Base-by-base conservation (phyloP, 306 rosid species). In the Dryas drummondii region DNA sequence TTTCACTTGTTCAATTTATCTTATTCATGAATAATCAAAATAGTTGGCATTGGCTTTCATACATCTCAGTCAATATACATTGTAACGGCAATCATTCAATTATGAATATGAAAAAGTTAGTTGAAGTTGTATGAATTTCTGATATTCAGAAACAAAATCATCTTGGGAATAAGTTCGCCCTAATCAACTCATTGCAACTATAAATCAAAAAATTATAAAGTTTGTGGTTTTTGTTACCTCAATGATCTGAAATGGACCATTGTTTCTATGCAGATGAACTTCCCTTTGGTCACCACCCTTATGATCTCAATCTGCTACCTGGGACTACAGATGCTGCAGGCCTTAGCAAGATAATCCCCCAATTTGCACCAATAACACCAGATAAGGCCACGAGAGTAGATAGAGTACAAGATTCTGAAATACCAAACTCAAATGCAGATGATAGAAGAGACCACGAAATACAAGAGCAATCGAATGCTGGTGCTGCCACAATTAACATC, bases 341-440 rank as follows among this genome's bases (percentile, higher is more conserved):
- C 2, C 37, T 32, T 32, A 32, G 37, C 37, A 32, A 32, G 37
- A 32, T 32, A 32, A 32, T 32, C 37, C 37, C 37, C 41, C 82
- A 77, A 53, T 65, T 86, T 62, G 80, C 82, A 27, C 89, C 92
- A 65, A 80, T 82, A 42, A 81, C 90, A 65, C 84, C 91, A 41
- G 85, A 81, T 44, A 84, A 83, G 79, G 73, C 27, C 47, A 19
- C 16, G 40, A 61, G 78, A 70, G 78, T 73, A 75, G 90, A 81
- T 60, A 52, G 52, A 72, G 77, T 73, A 69, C 77, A 59, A 59
- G 79, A 59, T 76, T 80, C 68, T 13, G 70, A 11, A 47, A 65
- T 51, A 60, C 90, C 66, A 13, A 71, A 47, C 66, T 59, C 17
- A 47, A 26, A 49, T 55, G 74, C 61, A 17, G 78, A 53, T 0